Conservation (phyloP, 2,329 filamentous ascomycete genomes). For the Raffaelea deltoideospora region DNA sequence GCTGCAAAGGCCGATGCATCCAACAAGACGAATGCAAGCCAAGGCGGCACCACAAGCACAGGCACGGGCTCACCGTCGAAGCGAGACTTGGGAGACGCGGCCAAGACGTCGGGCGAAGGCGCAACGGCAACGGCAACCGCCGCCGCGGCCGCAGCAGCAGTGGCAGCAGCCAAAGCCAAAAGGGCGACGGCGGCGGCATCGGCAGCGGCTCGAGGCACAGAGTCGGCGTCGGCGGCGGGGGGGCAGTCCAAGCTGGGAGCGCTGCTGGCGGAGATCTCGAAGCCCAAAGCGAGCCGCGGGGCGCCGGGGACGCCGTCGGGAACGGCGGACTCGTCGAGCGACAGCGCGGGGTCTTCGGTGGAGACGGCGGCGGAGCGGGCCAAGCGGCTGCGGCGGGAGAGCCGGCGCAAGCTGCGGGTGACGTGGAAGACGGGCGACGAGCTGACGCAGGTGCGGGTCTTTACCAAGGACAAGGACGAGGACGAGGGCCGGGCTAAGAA, state of each 20-base stretch:
- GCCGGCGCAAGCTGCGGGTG: conserved; percentile 54
- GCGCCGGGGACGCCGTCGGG: conserved; percentile 20
- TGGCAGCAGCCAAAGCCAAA: conserved; percentile 12
- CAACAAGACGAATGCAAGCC: too few species aligned
- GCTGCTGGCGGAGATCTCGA: conserved; percentile 34
- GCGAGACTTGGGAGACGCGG: background rate
- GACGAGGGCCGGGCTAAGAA: conserved; percentile 52
- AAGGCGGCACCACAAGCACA: too few species aligned
- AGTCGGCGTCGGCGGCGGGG: conserved; percentile 13
- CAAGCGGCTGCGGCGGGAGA: conserved; percentile 57
- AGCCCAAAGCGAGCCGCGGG: conserved; percentile 36
- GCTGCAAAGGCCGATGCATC: background rate
- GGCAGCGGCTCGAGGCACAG: conserved; percentile 19
- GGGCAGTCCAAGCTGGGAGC: conserved; percentile 36
- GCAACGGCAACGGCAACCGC: background rate
- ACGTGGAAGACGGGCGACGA: conserved; percentile 53
- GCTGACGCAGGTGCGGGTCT: conserved; percentile 51
- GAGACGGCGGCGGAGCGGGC: conserved; percentile 55
- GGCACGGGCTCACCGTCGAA: background rate
- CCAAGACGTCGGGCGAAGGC: background rate
- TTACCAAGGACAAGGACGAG: conserved; percentile 61
- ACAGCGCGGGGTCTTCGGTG: conserved; percentile 23
- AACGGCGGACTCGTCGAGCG: conserved; percentile 25
- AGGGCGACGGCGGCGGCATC: conserved; percentile 5
- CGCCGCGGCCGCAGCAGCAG: background rate